Evolutionary conservation across 1,284 basidiomycete genomes (phyloP).

Genomic region (Fomitopsis palustris): DNA sequence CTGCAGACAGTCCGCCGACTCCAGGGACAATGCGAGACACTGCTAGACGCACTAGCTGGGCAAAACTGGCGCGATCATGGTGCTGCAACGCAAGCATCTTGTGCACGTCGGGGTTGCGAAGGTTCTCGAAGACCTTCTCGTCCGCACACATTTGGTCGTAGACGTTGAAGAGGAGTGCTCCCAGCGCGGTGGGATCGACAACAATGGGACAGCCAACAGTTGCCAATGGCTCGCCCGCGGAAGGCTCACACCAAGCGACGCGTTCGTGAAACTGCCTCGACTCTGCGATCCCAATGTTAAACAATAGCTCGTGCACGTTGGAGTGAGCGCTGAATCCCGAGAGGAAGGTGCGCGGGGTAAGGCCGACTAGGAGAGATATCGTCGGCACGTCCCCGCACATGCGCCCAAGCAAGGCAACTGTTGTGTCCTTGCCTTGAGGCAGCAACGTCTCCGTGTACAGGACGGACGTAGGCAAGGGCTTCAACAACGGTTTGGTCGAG

Average conservation of each 20-base stretch:
- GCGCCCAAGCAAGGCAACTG: constrained; percentile 29
- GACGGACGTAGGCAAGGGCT: constrained; percentile 23
- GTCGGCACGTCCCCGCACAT: constrained; percentile 38
- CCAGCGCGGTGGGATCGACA: neutral
- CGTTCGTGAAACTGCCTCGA: constrained; percentile 37
- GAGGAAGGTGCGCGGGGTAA: constrained; percentile 38
- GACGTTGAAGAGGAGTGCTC: neutral
- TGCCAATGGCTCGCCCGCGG: constrained; percentile 22
- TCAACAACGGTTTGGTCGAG: constrained; percentile 35
- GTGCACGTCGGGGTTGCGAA: neutral
- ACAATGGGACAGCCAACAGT: neutral
- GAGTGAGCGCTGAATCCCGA: constrained; percentile 40
- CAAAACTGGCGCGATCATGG: constrained; percentile 44
- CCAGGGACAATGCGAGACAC: constrained; percentile 26
- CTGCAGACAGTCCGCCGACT: constrained; percentile 28
- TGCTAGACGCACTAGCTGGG: constrained; percentile 37
- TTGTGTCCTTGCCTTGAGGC: constrained; percentile 22
- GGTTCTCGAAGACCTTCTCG: neutral
- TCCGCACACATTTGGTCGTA: neutral
- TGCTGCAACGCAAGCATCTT: constrained; percentile 25
- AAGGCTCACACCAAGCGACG: constrained; percentile 39
- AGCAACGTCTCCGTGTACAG: constrained; percentile 43
- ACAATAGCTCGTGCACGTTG: constrained; percentile 39
- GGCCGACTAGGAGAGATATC: constrained; percentile 38
- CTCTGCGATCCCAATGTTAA: constrained; percentile 6